Base-by-base conservation (phyloP, 257 asterid genomes). In the Pogostemon cablin region DNA sequence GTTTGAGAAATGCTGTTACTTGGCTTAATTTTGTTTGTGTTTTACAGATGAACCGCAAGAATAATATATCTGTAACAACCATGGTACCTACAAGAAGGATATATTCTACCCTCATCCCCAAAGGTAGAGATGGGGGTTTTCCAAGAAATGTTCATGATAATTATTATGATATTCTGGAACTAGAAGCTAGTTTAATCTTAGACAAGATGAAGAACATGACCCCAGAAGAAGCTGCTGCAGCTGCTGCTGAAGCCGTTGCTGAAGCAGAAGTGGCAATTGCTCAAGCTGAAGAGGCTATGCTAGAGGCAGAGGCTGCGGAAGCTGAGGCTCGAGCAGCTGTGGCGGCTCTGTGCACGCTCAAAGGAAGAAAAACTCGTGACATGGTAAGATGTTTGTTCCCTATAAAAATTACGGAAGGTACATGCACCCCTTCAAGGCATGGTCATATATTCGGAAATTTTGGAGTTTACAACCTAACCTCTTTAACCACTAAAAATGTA, bases 231-330 rank as follows among this genome's bases (percentile, higher is more conserved):
- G 95, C 91, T 42, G 75, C 83, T 47, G 86, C 91, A 10, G 74
- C 69, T 65, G 88, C 90, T 53, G 90, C 90, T 63, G 80, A 65
- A 74, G 87, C 88, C 7, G 95, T 84, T 77, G 82, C 87, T n/a
- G 90, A 88, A 77, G 95, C 91, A 12, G 89, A 86, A 68, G 82
- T 77, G 53, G 95, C 90, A 20, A 39, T 88, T 49, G 86, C 86
- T 68, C 84, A 72, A 65, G 95, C 91, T 61, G 95, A 79, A 76
- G 84, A 82, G 78, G 95, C 95, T 7, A 74, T 68, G 50, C 75
- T 79, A 65, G 90, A 86, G 69, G 88, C 90, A 17, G 95, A 84
- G 15, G 85, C 84, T 42, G 90, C 88, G n/a, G 95, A 83, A 74
- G 95, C 87, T 48, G 95, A 82, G 32, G 92, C 92, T 48, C 84